A percentile compares a stretch with the other conserved stretches of the same genome.
Evolutionary conservation across 345 rosid genomes (phyloP).

Genomic region (Corchorus olitorius): DNA sequence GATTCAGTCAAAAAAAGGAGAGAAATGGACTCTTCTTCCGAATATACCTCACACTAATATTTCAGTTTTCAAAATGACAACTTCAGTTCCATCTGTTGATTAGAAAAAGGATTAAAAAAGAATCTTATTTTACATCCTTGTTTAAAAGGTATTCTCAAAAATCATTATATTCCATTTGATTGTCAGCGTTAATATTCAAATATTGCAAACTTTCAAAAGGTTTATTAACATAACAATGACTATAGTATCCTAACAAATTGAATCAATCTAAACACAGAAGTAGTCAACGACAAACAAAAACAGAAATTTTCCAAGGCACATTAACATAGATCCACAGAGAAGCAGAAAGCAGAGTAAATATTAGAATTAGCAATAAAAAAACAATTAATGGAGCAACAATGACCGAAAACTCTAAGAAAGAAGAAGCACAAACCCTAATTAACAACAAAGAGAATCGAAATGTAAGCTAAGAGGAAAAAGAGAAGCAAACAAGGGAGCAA

Average conservation of each 20-base stretch:
- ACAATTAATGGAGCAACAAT: neutral
- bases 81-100: neutral
- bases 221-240: neutral
- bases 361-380: constrained; percentile 7
- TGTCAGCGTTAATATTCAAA: constrained; percentile 11
- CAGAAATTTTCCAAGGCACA: neutral
- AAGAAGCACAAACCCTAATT: neutral
- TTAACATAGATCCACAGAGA: constrained; percentile 3
- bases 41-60: neutral
- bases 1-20: neutral
- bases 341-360: neutral
- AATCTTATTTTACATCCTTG: neutral
- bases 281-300: neutral
- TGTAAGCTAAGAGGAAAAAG: neutral
- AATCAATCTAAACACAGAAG: neutral
- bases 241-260: neutral
- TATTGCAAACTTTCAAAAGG: constrained; percentile 9
- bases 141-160: neutral
- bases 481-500: neutral
- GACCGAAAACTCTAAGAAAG: constrained; percentile 5
- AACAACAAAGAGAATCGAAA: neutral
- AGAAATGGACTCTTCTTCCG: neutral
- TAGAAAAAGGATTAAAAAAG: neutral
- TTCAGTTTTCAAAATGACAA: neutral
- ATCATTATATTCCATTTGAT: neutral